Evolutionary conservation across 2,329 filamentous ascomycete species (phyloP).

Genomic region (Delphinella strobiligena): DNA sequence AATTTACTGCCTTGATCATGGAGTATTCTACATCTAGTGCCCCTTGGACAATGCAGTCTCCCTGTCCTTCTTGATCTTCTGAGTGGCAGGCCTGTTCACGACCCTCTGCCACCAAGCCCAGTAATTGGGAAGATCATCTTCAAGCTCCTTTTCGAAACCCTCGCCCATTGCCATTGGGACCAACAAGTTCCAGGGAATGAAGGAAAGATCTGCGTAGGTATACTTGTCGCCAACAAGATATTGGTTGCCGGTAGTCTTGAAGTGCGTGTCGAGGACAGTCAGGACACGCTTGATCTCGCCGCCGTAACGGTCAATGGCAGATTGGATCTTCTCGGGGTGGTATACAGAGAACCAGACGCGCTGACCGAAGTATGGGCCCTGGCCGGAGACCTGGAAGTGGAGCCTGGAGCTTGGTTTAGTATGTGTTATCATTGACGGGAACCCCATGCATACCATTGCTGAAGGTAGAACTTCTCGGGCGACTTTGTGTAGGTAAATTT

Average conservation of each 20-base stretch:
- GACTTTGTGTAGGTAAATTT: conserved; percentile 29
- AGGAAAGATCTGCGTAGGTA: conserved; percentile 30
- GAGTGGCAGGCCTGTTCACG: conserved; percentile 9
- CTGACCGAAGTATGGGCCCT: conserved; percentile 37
- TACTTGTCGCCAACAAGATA: conserved; percentile 33
- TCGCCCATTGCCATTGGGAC: conserved; percentile 10
- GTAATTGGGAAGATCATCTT: conserved; percentile 10
- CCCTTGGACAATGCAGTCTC: conserved; percentile 12
- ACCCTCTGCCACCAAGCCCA: conserved; percentile 10
- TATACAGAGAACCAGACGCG: conserved; percentile 24
- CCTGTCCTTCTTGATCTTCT: conserved; percentile 15
- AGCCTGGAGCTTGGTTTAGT: conserved; percentile 3
- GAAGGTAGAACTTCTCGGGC: conserved; percentile 23
- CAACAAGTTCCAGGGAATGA: conserved; percentile 21
- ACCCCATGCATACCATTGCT: conserved; percentile 22
- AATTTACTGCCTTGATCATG: no score
- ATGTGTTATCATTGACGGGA: conserved; percentile 14
- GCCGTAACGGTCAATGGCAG: conserved; percentile 34
- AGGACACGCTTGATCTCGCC: conserved; percentile 36
- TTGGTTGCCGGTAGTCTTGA: conserved; percentile 19
- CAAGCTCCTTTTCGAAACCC: conserved; percentile 9
- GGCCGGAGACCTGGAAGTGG: conserved; percentile 30
- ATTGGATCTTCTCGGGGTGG: conserved; percentile 31
- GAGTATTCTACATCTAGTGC: background rate
- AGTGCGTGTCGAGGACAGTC: conserved; percentile 31